phyloP scores from a whole-genome alignment of 208 protist genomes.

The Acanthamoeba lenticulata region DNA sequence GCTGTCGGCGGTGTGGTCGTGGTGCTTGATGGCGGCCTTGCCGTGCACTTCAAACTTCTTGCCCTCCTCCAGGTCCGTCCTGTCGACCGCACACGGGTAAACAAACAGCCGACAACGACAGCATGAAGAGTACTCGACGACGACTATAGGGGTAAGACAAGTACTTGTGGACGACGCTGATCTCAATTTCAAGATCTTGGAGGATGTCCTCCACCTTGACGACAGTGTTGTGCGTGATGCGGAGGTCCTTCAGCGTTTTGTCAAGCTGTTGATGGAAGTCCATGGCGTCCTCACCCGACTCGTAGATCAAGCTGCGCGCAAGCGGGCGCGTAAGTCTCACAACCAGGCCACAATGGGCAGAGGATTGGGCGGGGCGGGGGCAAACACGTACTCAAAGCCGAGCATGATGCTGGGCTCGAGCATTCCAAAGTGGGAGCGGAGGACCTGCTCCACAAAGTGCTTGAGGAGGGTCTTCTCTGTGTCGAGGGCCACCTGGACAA shows the following conservation, averaged over 20 bases:
- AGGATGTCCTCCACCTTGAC: constrained; percentile 51
- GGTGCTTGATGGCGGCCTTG: background rate
- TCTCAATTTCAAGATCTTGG: constrained; percentile 8
- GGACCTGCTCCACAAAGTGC: background rate
- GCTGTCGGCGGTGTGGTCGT: background rate
- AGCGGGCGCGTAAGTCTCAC: background rate
- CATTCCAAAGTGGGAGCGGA: background rate
- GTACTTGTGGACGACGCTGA: constrained; percentile 33
- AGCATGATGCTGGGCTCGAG: constrained; percentile 42
- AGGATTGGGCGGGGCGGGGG: background rate
- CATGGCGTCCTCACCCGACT: constrained; percentile 33
- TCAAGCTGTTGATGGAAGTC: constrained; percentile 26
- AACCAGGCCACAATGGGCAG: background rate
- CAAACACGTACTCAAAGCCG: background rate
- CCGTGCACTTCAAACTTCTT: background rate
- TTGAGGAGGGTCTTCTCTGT: constrained; percentile 25
- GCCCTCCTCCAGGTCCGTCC: background rate
- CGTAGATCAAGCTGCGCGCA: background rate
- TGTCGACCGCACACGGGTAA: background rate
- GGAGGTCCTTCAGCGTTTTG: background rate
- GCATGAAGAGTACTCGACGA: too few relatives aligned
- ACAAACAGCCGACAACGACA: background rate
- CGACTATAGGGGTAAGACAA: background rate
- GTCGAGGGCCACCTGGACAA: background rate
- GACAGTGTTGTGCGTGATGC: constrained; percentile 21